phyloP scores from a whole-genome alignment of 2,329 filamentous ascomycete genomes.

The Pseudogymnoascus sp. region DNA sequence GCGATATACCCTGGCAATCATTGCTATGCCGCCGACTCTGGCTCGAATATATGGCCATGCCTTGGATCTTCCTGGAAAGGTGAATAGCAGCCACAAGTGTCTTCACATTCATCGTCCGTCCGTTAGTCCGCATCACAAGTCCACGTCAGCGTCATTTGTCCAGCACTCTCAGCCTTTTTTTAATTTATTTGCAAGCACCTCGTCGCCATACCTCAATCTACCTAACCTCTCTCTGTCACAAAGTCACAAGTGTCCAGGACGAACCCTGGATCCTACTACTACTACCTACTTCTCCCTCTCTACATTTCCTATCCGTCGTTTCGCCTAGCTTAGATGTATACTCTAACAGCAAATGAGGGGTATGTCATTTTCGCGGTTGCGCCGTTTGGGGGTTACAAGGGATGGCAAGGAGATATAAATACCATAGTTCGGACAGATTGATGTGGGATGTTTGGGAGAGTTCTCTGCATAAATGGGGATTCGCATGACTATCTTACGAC shows the following conservation, averaged over 20 bases:
- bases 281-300: constrained; percentile 1
- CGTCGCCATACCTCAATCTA: not conserved
- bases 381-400: not conserved
- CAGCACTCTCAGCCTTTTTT: not conserved
- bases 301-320: not conserved
- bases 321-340: constrained; percentile 7
- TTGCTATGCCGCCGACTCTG: not conserved
- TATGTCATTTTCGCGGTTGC: not conserved
- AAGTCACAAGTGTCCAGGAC: constrained; percentile 2
- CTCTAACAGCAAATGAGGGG: constrained; percentile 5
- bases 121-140: not conserved
- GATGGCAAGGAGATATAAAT: not conserved
- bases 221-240: constrained; percentile 5
- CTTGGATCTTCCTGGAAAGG: not conserved
- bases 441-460: not conserved
- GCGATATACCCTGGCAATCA: not conserved
- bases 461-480: not conserved
- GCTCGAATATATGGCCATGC: not conserved
- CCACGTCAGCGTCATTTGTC: not conserved
- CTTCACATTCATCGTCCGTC: not conserved
- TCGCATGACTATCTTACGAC: not conserved
- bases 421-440: not conserved
- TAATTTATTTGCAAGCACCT: constrained; percentile 1
- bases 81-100: not conserved
- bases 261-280: constrained; percentile 5